Evolutionary conservation across 2,329 filamentous ascomycete species (phyloP), one percentile per base, ranked within the genome.

Genomic region (Trichoderma sp.): DNA sequence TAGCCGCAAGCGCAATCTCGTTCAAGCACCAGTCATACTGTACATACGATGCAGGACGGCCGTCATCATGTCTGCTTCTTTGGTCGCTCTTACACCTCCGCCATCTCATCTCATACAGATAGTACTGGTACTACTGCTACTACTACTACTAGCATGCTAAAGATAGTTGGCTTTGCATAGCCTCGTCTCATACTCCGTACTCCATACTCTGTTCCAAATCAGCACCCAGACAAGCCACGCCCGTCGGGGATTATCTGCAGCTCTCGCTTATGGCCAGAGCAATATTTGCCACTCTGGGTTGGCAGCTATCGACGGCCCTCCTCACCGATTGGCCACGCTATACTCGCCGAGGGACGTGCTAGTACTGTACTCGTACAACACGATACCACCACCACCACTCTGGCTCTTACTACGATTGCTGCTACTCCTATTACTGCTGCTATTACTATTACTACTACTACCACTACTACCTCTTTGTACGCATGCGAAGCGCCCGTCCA

Each of bases 181-280:
- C 61, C 61, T 64, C 27, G 29, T 35, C 32, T 32, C 22, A 29
- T 32, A 12, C 4, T 39, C 5, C 37, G 13, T 39, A n/a, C n/a
- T n/a, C n/a, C n/a, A 48, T 48, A 48, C 39, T 60, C n/a, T 42
- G n/a, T 58, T 42, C 19, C 35, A 42, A 42, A 58, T 58, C 59
- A 37, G n/a, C 22, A 58, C n/a, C 35, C 22, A n/a, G 27, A n/a
- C 22, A 19, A 39, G 22, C 22, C 59, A 35, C 52, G 37, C 52
- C 50, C 52, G 52, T n/a, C 35, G 52, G 35, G 19, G 50, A 56
- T 56, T 22, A 65, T 48, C 52, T 48, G 52, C 63, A 35, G 22
- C 60, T 29, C 48, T 64, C 48, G 60, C 60, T 64, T 64, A 63
- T 63, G 59, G 34, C 25, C 19, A 27, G 32, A 50, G 27, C 59